These are phyloP conservation scores for Nakazawaea wyomingensis DNA, from an alignment of 805 yeast genomes.

Conservation along the genomic window DNA sequence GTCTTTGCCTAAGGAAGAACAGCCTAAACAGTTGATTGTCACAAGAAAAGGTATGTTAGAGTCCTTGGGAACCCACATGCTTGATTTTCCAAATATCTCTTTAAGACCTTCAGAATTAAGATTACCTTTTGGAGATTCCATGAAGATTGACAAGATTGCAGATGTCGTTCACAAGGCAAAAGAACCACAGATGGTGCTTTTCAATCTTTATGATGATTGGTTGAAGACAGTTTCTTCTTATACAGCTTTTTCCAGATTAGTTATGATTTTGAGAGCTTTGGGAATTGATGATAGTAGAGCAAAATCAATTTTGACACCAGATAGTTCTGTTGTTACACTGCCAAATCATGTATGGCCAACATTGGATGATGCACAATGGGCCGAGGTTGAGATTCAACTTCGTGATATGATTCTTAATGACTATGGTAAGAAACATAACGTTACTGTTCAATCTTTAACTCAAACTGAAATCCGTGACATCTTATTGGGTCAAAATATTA, in stretches of 20 bases:
- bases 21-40: conserved; percentile 87
- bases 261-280: conserved; percentile 76
- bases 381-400: conserved; percentile 77
- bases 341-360: conserved; percentile 94
- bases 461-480: conserved; percentile 92
- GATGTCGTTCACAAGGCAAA: conserved; percentile 80
- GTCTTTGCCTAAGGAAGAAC: conserved; percentile 88
- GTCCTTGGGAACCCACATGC: conserved; percentile 94
- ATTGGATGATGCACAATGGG: conserved; percentile 85
- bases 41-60: conserved; percentile 89
- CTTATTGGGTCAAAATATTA: conserved; percentile 89
- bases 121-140: conserved; percentile 82
- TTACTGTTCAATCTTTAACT: conserved; percentile 80
- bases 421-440: conserved; percentile 79
- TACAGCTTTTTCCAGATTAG: conserved; percentile 89
- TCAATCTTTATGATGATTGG: conserved; percentile 96
- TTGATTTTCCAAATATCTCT: conserved; percentile 89
- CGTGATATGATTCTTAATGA: conserved; percentile 84
- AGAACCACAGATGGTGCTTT: conserved; percentile 88
- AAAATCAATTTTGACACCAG: conserved; percentile 70
- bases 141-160: conserved; percentile 74
- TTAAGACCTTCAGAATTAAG: conserved; percentile 86
- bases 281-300: conserved; percentile 75
- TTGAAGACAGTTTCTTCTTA: conserved; percentile 72
- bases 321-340: conserved; percentile 59